A percentile compares a stretch with the other conserved stretches of the same genome.
Evolutionary conservation across 306 rosid species (phyloP).

Genomic region (Myrica gale): DNA sequence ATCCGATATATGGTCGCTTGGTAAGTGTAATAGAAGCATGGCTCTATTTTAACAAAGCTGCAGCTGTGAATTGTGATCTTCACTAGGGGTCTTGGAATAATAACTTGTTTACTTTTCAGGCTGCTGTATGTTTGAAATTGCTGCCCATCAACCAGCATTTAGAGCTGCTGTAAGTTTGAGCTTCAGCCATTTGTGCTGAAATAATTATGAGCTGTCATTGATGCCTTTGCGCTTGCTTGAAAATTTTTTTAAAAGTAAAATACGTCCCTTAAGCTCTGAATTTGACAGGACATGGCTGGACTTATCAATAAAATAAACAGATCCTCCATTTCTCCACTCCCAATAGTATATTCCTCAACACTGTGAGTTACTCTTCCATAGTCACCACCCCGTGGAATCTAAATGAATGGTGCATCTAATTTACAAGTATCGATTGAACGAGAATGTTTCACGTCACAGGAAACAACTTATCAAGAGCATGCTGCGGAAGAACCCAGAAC

Average conservation of each 20-base stretch:
- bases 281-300: slow-evolving; percentile 85
- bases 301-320: slow-evolving; percentile 90
- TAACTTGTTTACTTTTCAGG: slow-evolving; percentile 47
- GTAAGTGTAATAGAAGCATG: slow-evolving; percentile 48
- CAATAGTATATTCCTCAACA: slow-evolving; percentile 83
- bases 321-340: slow-evolving; percentile 86
- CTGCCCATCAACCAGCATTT: slow-evolving; percentile 89
- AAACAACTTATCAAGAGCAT: slow-evolving; percentile 91
- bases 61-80: slow-evolving; percentile 6
- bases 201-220: slow-evolving; percentile 22
- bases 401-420: background rate
- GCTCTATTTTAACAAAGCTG: slow-evolving; percentile 24
- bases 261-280: slow-evolving; percentile 30
- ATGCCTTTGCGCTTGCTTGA: slow-evolving; percentile 24
- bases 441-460: slow-evolving; percentile 47
- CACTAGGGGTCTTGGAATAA: slow-evolving; percentile 28
- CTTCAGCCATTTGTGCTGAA: slow-evolving; percentile 21
- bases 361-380: slow-evolving; percentile 54
- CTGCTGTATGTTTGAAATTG: slow-evolving; percentile 94
- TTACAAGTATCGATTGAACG: slow-evolving; percentile 25
- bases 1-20: slow-evolving; percentile 96
- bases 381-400: background rate
- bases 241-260: slow-evolving; percentile 1
- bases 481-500: slow-evolving; percentile 96
- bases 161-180: slow-evolving; percentile 77